Evolutionary conservation across 2,329 filamentous ascomycete species (phyloP).

Genomic region (Fusarium sp.): DNA sequence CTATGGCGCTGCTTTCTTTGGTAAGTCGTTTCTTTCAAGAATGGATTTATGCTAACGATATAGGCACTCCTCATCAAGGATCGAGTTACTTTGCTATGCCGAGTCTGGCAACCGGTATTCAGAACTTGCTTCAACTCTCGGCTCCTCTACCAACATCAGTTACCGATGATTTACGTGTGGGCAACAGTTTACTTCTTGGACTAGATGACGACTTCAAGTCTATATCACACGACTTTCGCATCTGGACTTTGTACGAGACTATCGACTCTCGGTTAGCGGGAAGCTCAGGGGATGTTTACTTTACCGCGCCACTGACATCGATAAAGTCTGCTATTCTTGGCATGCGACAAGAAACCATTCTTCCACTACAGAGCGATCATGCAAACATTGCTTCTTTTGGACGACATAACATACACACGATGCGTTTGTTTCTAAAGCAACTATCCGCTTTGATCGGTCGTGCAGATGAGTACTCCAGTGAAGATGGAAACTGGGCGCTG

Average conservation of each 20-base stretch:
- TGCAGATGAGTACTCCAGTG: conserved; percentile 53
- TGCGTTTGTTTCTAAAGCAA: conserved; percentile 59
- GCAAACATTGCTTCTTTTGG: conserved; percentile 70
- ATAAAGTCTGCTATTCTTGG: conserved; percentile 69
- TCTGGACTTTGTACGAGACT: conserved; percentile 76
- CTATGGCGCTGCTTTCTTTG: conserved; percentile 73
- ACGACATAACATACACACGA: conserved; percentile 63
- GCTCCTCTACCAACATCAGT: conserved; percentile 66
- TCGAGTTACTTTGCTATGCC: conserved; percentile 74
- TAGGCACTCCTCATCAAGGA: conserved; percentile 73
- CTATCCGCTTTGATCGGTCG: conserved; percentile 53
- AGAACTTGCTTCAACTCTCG: conserved; percentile 66
- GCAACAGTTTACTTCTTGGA: conserved; percentile 63
- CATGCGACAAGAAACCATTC: conserved; percentile 66
- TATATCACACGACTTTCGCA: conserved; percentile 69
- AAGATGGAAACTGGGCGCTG: conserved; percentile 61
- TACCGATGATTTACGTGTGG: conserved; percentile 65
- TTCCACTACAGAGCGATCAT: conserved; percentile 69
- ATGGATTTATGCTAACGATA: conserved; percentile 1
- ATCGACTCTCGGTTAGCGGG: conserved; percentile 71
- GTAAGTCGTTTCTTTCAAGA: conserved; percentile 55
- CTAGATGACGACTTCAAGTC: conserved; percentile 70
- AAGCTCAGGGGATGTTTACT: conserved; percentile 64
- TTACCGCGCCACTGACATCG: conserved; percentile 72
- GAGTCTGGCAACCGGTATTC: conserved; percentile 69